phyloP scores from a whole-genome alignment of 352 stramenopile genomes.

The Plasmopara muralis region DNA sequence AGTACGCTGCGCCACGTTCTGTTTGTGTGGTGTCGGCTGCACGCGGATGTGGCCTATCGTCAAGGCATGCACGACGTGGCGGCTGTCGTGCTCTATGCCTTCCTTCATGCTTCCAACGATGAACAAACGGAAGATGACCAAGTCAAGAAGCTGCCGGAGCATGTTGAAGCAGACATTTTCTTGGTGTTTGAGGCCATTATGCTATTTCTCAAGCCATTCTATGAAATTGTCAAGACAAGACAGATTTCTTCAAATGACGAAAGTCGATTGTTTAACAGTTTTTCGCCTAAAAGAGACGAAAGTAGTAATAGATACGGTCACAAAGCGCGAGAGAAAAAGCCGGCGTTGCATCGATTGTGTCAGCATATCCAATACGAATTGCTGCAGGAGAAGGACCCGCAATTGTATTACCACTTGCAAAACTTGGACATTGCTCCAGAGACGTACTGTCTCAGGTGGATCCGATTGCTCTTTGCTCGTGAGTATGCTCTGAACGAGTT shows the following conservation, averaged over 20 bases:
- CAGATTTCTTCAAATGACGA: conserved; percentile 2
- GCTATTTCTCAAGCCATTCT: conserved; percentile 74
- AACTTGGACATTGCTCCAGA: conserved; percentile 77
- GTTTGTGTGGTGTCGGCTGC: conserved; percentile 78
- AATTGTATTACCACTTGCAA: conserved; percentile 72
- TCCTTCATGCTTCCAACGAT: conserved; percentile 17
- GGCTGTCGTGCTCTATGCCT: conserved; percentile 70
- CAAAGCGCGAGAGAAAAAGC: conserved; percentile 14
- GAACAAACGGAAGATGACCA: conserved; percentile 9
- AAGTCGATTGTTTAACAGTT: conserved; percentile 19
- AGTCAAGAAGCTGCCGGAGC: conserved; percentile 25
- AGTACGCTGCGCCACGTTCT: conserved; percentile 64
- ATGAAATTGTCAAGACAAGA: conserved; percentile 52
- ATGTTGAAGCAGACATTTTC: conserved; percentile 59
- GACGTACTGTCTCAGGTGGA: conserved; percentile 77
- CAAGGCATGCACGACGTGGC: conserved; percentile 84
- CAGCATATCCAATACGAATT: conserved; percentile 71
- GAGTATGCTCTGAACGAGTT: conserved; percentile 65
- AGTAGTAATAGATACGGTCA: conserved; percentile 21
- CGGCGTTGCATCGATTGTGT: conserved; percentile 58
- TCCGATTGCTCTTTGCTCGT: conserved; percentile 69
- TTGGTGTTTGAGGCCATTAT: conserved; percentile 71
- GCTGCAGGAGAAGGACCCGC: conserved; percentile 68
- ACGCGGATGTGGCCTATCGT: conserved; percentile 75
- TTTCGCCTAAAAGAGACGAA: conserved; percentile 13